These are phyloP conservation scores for Solanum ossicruentum DNA, from an alignment of 257 asterid genomes.

Conservation along the genomic window DNA sequence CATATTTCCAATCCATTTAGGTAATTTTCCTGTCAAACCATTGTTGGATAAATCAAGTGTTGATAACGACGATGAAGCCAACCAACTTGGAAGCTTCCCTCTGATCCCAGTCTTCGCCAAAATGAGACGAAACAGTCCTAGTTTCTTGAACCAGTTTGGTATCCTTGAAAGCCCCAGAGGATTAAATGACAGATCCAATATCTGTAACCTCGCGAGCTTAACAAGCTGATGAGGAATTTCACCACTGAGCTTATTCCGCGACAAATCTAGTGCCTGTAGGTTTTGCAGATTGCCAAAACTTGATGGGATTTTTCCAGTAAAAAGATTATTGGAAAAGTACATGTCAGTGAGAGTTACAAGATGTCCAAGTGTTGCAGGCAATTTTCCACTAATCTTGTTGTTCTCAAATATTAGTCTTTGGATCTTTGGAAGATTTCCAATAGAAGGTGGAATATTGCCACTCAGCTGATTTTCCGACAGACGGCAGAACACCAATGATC, in stretches of 20 bases:
- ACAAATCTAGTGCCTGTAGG: constrained; percentile 30
- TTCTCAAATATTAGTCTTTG: constrained; percentile 32
- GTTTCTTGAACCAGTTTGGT: constrained; percentile 31
- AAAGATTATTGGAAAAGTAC: constrained; percentile 40
- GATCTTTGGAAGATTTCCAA: constrained; percentile 23
- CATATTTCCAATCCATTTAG: constrained; percentile 61
- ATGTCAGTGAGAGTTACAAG: constrained; percentile 21
- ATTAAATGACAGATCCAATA: constrained; percentile 43
- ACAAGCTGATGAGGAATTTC: constrained; percentile 29
- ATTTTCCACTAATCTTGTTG: constrained; percentile 40
- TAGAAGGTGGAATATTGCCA: constrained; percentile 40
- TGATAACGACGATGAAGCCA: constrained; percentile 33
- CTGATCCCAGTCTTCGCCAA: constrained; percentile 43
- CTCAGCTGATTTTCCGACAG: constrained; percentile 38
- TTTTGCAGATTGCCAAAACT: constrained; percentile 33
- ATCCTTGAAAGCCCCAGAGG: constrained; percentile 30
- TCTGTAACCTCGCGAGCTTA: constrained; percentile 19
- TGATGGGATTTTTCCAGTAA: constrained; percentile 41
- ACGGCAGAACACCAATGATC: constrained; percentile 19
- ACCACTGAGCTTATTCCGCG: constrained; percentile 35
- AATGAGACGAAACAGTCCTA: constrained; percentile 20
- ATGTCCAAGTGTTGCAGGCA: constrained; percentile 45
- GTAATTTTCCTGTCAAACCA: constrained; percentile 36
- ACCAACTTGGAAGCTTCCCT: constrained; percentile 41
- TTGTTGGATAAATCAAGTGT: constrained; percentile 52